phyloP scores from a whole-genome alignment of 768 basidiomycete genomes.

The Hypholoma sublateritium region DNA sequence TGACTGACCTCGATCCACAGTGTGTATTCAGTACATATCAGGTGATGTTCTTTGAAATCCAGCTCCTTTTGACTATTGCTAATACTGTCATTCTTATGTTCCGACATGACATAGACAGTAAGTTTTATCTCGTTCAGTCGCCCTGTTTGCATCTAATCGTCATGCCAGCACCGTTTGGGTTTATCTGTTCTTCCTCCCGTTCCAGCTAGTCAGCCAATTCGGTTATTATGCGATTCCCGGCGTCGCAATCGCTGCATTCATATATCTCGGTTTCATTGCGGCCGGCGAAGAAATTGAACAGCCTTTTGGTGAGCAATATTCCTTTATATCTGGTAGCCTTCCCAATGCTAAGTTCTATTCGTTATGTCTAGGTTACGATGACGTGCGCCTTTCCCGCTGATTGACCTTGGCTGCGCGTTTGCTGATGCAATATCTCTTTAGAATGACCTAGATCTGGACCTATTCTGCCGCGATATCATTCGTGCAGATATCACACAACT shows the following conservation, averaged over 20 bases:
- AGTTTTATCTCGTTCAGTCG: neutral
- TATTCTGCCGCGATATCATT: constrained; percentile 60
- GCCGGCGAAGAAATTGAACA: constrained; percentile 73
- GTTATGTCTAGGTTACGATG: constrained; percentile 52
- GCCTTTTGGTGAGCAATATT: constrained; percentile 50
- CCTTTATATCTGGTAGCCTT: neutral
- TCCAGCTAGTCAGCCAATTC: constrained; percentile 67
- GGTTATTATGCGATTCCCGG: constrained; percentile 67
- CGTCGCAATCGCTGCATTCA: constrained; percentile 64
- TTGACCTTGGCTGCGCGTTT: neutral
- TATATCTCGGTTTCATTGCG: constrained; percentile 75
- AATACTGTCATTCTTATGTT: neutral
- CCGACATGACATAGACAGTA: constrained; percentile 7
- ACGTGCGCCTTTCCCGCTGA: constrained; percentile 31
- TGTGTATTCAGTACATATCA: constrained; percentile 64
- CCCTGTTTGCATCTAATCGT: neutral
- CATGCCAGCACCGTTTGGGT: constrained; percentile 59
- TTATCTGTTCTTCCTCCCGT: constrained; percentile 76
- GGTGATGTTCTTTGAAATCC: constrained; percentile 22
- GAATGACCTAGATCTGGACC: constrained; percentile 69
- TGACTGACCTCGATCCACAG: constrained; percentile 27
- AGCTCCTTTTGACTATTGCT: neutral
- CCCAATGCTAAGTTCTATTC: neutral
- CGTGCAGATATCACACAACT: constrained; percentile 56
- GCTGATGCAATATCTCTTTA: constrained; percentile 19